Percentiles rank a stretch among this genome's conserved stretches.
Evolutionary conservation across 2,329 filamentous ascomycete species (phyloP).

Genomic region (Cucurbitaria berberidis): DNA sequence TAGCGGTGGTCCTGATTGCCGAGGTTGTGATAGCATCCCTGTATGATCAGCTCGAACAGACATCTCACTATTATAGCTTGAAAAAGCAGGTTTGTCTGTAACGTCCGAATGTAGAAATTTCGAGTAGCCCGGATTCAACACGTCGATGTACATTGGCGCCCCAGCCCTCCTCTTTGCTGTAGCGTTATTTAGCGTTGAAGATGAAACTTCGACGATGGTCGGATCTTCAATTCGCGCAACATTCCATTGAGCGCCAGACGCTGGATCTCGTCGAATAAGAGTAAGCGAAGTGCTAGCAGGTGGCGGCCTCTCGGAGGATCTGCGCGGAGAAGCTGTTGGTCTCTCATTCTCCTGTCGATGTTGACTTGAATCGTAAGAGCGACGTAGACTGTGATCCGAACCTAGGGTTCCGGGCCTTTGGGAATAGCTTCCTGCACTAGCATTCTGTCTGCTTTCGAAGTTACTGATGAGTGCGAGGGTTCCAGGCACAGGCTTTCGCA

Average conservation of each 20-base stretch:
- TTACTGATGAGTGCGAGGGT: slow-evolving; percentile 34
- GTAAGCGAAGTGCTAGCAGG: slow-evolving; percentile 46
- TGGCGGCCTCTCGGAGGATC: slow-evolving; percentile 23
- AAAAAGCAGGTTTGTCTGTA: slow-evolving; percentile 14
- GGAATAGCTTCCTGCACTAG: slow-evolving; percentile 25
- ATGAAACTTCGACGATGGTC: slow-evolving; percentile 52
- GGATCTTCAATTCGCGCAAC: slow-evolving; percentile 57
- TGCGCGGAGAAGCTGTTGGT: slow-evolving; percentile 27
- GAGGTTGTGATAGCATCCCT: background rate
- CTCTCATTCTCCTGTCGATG: slow-evolving; percentile 29
- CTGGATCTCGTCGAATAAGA: slow-evolving; percentile 59
- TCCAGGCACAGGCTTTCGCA: slow-evolving; percentile 37
- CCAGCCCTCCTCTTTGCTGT: slow-evolving; percentile 46
- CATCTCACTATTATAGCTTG: slow-evolving; percentile 21
- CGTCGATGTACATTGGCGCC: slow-evolving; percentile 59
- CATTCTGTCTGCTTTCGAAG: slow-evolving; percentile 38
- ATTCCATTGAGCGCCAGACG: slow-evolving; percentile 59
- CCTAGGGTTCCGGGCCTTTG: slow-evolving; percentile 22
- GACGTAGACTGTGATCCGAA: slow-evolving; percentile 28
- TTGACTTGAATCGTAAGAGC: slow-evolving; percentile 31
- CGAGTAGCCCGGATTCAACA: slow-evolving; percentile 65
- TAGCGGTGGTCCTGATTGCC: background rate
- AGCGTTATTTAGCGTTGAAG: slow-evolving; percentile 45
- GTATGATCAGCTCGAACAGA: slow-evolving; percentile 17
- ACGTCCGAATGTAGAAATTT: slow-evolving; percentile 56